These are phyloP conservation scores for Fusarium sublunatum DNA, from an alignment of 2,329 filamentous ascomycete species.

Conservation along the genomic window DNA sequence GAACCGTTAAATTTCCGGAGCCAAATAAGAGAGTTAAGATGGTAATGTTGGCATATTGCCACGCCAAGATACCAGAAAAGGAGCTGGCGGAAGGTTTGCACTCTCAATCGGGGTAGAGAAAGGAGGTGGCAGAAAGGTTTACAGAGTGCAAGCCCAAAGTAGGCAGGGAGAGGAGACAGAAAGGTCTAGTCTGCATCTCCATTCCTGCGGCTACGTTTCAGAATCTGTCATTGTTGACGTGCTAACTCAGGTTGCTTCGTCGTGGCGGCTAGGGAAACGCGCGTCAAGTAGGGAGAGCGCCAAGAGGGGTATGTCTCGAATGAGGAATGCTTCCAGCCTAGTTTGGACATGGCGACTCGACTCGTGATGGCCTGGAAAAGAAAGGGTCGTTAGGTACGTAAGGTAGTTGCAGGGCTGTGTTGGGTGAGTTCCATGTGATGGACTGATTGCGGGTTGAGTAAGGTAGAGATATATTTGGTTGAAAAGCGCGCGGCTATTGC, in stretches of 20 bases:
- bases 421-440: slow-evolving; percentile 5
- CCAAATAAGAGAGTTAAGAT: neutral
- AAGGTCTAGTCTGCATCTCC: slow-evolving; percentile 22
- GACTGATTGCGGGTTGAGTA: slow-evolving; percentile 1
- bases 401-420: neutral
- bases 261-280: slow-evolving; percentile 32
- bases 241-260: neutral
- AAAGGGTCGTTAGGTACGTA: neutral
- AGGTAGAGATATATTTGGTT: neutral
- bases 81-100: neutral
- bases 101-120: slow-evolving; percentile 17
- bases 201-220: slow-evolving; percentile 34
- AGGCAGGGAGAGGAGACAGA: slow-evolving; percentile 13
- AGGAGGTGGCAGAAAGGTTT: slow-evolving; percentile 27
- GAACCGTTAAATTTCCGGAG: slow-evolving; percentile 2
- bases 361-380: neutral
- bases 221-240: slow-evolving; percentile 20
- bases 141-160: slow-evolving; percentile 4
- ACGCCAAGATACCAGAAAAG: neutral
- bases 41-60: neutral
- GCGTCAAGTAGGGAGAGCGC: slow-evolving; percentile 21
- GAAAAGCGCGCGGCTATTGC: slow-evolving; percentile 20
- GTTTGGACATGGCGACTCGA: slow-evolving; percentile 7
- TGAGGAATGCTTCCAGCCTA: slow-evolving; percentile 30
- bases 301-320: slow-evolving; percentile 21